Evolutionary conservation across 192 early-diverging fungal genomes (phyloP).

Genomic region (Mortierella antarctica): DNA sequence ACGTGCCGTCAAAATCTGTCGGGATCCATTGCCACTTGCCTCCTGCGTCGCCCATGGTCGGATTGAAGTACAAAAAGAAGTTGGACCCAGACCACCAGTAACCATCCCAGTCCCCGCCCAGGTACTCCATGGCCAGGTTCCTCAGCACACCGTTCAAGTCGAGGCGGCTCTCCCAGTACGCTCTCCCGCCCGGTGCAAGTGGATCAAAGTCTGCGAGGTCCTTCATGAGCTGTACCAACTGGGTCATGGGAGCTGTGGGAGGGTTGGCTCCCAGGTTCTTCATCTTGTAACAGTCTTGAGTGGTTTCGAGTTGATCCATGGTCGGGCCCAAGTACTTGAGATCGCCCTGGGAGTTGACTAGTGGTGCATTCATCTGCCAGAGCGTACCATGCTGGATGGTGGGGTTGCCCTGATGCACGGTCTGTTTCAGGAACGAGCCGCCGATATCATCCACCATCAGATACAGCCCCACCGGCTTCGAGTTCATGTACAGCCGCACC

Average conservation of each 20-base stretch:
- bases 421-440: constrained; percentile 51
- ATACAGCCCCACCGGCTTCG: constrained; percentile 53
- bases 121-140: constrained; percentile 55
- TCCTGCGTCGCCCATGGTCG: not conserved
- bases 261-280: constrained; percentile 37
- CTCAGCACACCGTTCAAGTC: constrained; percentile 49
- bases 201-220: constrained; percentile 44
- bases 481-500: constrained; percentile 51
- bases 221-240: constrained; percentile 44
- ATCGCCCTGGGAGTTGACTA: constrained; percentile 22
- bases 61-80: constrained; percentile 45
- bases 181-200: not conserved
- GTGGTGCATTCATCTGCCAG: constrained; percentile 44
- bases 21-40: constrained; percentile 50
- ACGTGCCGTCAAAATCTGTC: constrained; percentile 57
- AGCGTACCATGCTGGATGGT: not conserved
- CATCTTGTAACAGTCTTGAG: constrained; percentile 12
- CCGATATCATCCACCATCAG: constrained; percentile 57
- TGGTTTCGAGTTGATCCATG: constrained; percentile 18
- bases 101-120: constrained; percentile 45
- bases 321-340: constrained; percentile 34
- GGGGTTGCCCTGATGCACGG: constrained; percentile 34
- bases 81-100: constrained; percentile 43
- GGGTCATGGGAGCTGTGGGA: constrained; percentile 2
- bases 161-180: constrained; percentile 34